Evolutionary conservation across 495 filamentous ascomycete genomes (phyloP).

Genomic region (Oleoguttula mirabilis): DNA sequence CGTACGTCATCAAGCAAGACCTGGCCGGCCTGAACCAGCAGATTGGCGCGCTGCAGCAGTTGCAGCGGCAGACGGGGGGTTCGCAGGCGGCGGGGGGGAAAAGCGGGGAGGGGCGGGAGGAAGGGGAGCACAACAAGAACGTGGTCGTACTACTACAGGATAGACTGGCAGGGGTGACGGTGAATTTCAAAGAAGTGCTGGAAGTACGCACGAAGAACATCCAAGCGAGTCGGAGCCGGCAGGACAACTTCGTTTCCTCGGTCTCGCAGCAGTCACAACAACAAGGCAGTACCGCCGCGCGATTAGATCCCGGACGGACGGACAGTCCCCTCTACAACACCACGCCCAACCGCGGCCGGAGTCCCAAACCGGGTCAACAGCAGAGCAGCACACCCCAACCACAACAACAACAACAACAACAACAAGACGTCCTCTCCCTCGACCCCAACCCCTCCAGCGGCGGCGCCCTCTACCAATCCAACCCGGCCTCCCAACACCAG

Average conservation of each 20-base stretch:
- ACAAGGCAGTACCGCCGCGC: too few relatives aligned
- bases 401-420: too few relatives aligned
- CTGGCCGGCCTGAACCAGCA: conserved; percentile 76
- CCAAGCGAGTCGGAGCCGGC: conserved; percentile 79
- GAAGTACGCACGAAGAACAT: conserved; percentile 98
- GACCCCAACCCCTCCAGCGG: conserved; percentile 52
- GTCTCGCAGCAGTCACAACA: conserved; percentile 58
- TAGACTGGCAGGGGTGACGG: conserved; percentile 85
- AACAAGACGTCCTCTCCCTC: conserved; percentile 72
- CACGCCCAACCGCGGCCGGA: conserved; percentile 46
- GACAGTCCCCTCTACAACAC: conserved; percentile 82
- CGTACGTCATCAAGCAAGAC: conserved; percentile 95
- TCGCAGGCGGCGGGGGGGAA: conserved; percentile 48
- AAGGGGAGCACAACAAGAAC: conserved; percentile 85
- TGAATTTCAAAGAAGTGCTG: conserved; percentile 93
- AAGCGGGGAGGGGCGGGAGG: conserved; percentile 33
- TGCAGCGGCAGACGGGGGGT: conserved; percentile 39
- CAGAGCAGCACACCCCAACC: conserved; percentile 32
- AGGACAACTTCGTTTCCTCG: conserved; percentile 90
- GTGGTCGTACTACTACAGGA: conserved; percentile 87
- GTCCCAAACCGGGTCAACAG: conserved; percentile 45
- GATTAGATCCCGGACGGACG: conserved; percentile 35
- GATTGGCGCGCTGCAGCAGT: conserved; percentile 65
- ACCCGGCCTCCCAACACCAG: conserved; percentile 54
- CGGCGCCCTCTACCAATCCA: conserved; percentile 10